These are phyloP conservation scores for Strobilomyces dryophilus DNA, from an alignment of 768 basidiomycete species.

Conservation along the genomic window DNA sequence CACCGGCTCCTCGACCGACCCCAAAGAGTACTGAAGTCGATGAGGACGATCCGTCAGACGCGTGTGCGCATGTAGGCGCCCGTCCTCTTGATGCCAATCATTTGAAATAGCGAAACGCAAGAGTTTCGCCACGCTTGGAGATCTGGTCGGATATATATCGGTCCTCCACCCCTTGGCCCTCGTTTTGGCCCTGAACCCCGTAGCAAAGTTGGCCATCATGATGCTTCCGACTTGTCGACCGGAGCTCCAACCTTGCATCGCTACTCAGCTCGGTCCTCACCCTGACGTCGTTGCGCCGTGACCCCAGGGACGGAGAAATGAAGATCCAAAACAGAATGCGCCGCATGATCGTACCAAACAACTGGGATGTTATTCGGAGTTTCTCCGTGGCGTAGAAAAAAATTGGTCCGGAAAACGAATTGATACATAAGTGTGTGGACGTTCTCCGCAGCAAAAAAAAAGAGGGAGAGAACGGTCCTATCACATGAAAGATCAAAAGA, in stretches of 20 bases:
- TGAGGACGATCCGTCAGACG: background rate
- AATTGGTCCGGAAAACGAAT: no score
- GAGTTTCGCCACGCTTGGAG: constrained; percentile 6
- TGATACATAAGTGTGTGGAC: no score
- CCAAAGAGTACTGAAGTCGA: background rate
- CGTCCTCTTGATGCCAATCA: background rate
- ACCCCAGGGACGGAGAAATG: background rate
- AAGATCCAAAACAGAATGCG: background rate
- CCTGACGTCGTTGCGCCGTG: no score
- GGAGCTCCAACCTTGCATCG: constrained; percentile 8
- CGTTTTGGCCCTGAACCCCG: background rate
- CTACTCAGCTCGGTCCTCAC: background rate
- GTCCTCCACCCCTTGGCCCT: background rate
- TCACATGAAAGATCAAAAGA: constrained; percentile 3
- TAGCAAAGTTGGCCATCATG: background rate
- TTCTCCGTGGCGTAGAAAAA: background rate
- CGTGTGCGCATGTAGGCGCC: background rate
- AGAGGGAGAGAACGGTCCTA: background rate
- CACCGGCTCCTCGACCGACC: background rate
- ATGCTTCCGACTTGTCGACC: background rate
- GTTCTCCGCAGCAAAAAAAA: background rate
- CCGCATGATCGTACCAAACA: background rate
- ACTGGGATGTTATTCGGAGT: background rate
- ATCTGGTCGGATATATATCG: background rate
- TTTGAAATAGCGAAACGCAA: constrained; percentile 21